Conservation (phyloP, 352 stramenopile genomes). For the Pythium rishiriense region DNA sequence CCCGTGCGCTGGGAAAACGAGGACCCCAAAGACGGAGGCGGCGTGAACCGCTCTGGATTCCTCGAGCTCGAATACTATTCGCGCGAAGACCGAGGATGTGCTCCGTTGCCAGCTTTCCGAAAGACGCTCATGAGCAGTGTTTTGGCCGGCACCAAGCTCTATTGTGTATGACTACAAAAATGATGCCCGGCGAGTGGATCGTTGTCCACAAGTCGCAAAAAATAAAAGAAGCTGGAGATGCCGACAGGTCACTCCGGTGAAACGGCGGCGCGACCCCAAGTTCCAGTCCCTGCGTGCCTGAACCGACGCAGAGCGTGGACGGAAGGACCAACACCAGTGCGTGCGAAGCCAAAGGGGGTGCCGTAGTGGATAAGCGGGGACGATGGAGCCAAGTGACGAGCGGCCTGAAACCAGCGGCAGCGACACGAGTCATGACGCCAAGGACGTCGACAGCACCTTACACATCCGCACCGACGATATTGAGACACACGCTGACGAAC, state of each 20-base stretch:
- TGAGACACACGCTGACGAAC: background rate
- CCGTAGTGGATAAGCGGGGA: background rate
- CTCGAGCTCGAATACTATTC: slow-evolving; percentile 80
- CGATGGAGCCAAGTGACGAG: slow-evolving; percentile 11
- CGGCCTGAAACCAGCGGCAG: background rate
- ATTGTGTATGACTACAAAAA: slow-evolving; percentile 40
- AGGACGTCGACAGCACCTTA: background rate
- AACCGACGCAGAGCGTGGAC: background rate
- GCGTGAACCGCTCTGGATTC: slow-evolving; percentile 67
- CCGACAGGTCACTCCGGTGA: slow-evolving; percentile 2
- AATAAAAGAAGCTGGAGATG: background rate
- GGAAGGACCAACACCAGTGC: background rate
- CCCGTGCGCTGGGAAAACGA: slow-evolving; percentile 80
- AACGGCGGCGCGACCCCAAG: slow-evolving; percentile 5
- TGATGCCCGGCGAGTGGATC: background rate
- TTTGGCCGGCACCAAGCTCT: slow-evolving; percentile 67
- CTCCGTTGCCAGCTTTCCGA: slow-evolving; percentile 51
- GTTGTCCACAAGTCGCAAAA: slow-evolving; percentile 5
- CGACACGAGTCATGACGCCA: background rate
- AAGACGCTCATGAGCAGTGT: slow-evolving; percentile 60
- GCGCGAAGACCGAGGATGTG: slow-evolving; percentile 60
- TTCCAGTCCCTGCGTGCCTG: background rate
- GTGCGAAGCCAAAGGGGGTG: background rate
- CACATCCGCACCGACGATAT: background rate
- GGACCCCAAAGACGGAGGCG: slow-evolving; percentile 56